phyloP scores from a whole-genome alignment of 495 filamentous ascomycete genomes.

The Hyaloscypha bicolor region DNA sequence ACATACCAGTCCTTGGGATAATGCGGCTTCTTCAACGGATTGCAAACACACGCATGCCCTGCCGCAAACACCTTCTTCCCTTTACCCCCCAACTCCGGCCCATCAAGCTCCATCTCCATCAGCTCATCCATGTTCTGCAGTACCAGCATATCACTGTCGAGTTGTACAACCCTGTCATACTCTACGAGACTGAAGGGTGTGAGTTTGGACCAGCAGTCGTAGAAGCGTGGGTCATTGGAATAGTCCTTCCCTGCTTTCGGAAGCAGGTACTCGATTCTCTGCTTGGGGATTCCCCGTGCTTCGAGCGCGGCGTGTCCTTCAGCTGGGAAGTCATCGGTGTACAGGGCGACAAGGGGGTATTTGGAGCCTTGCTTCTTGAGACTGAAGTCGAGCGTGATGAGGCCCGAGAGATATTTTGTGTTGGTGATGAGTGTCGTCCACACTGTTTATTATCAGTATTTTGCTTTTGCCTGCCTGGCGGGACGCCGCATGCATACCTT shows the following conservation, averaged over 20 bases:
- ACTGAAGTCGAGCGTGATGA: conserved; percentile 71
- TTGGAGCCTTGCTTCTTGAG: conserved; percentile 56
- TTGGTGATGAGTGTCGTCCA: conserved; percentile 85
- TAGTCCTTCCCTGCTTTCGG: conserved; percentile 60
- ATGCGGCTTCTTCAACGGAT: conserved; percentile 72
- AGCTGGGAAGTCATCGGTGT: conserved; percentile 68
- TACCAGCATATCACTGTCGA: conserved; percentile 87
- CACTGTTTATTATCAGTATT: conserved; percentile 42
- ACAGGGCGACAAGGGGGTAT: conserved; percentile 77
- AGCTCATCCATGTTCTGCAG: conserved; percentile 82
- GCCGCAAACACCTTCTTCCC: conserved; percentile 69
- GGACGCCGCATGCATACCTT: conserved; percentile 10
- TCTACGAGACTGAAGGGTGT: conserved; percentile 69
- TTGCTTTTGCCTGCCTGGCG: background rate
- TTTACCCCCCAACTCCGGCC: conserved; percentile 47
- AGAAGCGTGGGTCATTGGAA: conserved; percentile 70
- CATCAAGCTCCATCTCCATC: conserved; percentile 73
- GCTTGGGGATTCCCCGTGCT: conserved; percentile 60
- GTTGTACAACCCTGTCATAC: conserved; percentile 72
- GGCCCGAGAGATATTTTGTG: conserved; percentile 69
- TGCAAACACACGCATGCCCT: conserved; percentile 80
- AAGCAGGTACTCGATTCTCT: conserved; percentile 63
- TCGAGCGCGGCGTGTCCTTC: conserved; percentile 66
- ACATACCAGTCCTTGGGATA: conserved; percentile 73
- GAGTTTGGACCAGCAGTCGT: conserved; percentile 87